Base-by-base conservation (phyloP, 192 early-diverging fungal genomes). In the Coemansia erecta region DNA sequence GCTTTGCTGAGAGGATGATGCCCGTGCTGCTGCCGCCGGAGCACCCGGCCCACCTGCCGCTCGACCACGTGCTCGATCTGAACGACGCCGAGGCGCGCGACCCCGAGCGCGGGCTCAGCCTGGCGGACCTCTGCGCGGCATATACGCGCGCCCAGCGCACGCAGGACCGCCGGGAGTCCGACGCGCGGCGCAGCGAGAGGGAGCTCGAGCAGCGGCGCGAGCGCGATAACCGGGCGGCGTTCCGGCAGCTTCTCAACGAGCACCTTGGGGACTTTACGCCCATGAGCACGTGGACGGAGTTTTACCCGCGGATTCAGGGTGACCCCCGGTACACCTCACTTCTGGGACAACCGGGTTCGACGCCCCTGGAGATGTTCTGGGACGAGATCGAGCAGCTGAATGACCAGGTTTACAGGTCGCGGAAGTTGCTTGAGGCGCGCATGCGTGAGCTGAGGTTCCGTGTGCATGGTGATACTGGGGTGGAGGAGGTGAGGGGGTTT, bases 341-440 rank as follows among this genome's bases (percentile, higher is more conserved):
- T 64, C 81, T 98, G 4, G 92, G 92, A 0, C 86, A 92, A 63
- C 73, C 85, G 2, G 94, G 93, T 9, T 93, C 92, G 4, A 85
- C 86, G 8, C 94, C 97, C 1, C 65, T 94, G 31, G 97, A 98
- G 44, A 60, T 98, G 31, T 98, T 96, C 69, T 96, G 94, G 91
- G 97, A 98, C 68, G 58, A 87, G 4, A 66, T 95, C 12, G 86
- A 92, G 56, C 84, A 89, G 21, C 70, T 97, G 3, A 89, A 92
- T 17, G 92, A 96, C 26, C 69, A 81, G 13, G 78, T 87, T 14
- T 84, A 90, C 61, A 73, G 84, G 33, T 82, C 90, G 33, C 81
- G 88, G 17, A 88, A 87, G 59, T 73, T 70, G 18, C 70, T 94
- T 2, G 82, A 87, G 28, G 56, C 63, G 1, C 54, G 39, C 14